Evolutionary conservation across 2,329 filamentous ascomycete species (phyloP), one percentile per base, ranked within the genome.

Genomic region (Verticillium longisporum): DNA sequence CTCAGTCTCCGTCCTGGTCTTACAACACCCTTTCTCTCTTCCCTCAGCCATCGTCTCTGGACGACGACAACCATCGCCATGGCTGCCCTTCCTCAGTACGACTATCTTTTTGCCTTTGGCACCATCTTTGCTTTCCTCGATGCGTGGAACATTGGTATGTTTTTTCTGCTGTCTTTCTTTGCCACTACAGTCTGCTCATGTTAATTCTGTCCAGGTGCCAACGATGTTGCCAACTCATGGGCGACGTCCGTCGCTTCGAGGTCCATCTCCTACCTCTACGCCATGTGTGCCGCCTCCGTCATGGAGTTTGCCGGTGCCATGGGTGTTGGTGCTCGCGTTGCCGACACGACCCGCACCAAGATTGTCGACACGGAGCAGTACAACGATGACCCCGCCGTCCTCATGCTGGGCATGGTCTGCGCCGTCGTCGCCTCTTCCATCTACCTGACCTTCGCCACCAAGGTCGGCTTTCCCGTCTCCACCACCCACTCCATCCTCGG

Each of bases 181-280:
- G 11, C 26, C 21, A 2, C 18, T 13, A 31, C 4, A 4, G 26
- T 26, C 13, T 31, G 5, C 14, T 26, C n/a, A 7, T 21, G 15
- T 36, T 58, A 50, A 58, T 36, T 13, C 32, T 2, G 4, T 15
- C 6, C 67, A 73, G 76, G 75, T 66, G 74, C 70, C 71, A 79
- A 86, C 75, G 88, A 91, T 88, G 88, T 91, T 62, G 88, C 88
- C 73, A 91, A 91, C 77, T 84, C 87, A 1, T 91, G 86, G 84
- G 88, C 88, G n/a, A 89, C 86, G 37, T 88, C 84, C 65, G 88
- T 91, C 62, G 88, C 86, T 1, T 90, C 88, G 3, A 79, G 87
- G 45, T 90, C 88, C 62, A 73, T 89, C 53, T 81, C 82, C 18
- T 83, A 87, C 70, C 63, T 81, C 59, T 84, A 88, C 71, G 85